Percentiles rank a stretch among this genome's conserved stretches.
Conservation (phyloP, 2,329 filamentous ascomycete genomes). For the Neofusicoccum ribis region DNA sequence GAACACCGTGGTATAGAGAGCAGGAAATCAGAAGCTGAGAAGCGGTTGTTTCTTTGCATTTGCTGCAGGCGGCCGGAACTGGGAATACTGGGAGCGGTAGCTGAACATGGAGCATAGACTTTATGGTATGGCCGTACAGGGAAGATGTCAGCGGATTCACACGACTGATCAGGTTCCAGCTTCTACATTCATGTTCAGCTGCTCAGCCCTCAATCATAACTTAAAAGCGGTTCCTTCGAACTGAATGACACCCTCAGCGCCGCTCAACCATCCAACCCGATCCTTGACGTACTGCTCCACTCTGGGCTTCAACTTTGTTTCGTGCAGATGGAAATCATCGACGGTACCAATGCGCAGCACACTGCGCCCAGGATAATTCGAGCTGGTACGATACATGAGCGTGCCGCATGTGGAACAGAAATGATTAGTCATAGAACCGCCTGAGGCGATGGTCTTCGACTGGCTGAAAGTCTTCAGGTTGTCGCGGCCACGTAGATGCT, state of each 20-base stretch:
- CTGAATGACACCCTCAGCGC: conserved; percentile 34
- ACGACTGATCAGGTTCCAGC: too few relatives aligned
- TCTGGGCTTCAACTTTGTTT: conserved; percentile 57
- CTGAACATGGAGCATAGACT: too few relatives aligned
- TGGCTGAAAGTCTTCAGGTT: conserved; percentile 52
- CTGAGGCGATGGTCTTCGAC: conserved; percentile 39
- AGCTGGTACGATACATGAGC: conserved; percentile 58
- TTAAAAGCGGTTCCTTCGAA: neutral
- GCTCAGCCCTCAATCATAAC: too few relatives aligned
- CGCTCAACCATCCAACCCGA: conserved; percentile 52
- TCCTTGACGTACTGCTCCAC: conserved; percentile 56
- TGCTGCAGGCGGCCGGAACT: too few relatives aligned
- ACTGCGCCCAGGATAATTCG: conserved; percentile 46
- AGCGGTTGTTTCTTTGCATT: too few relatives aligned
- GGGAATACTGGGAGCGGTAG: too few relatives aligned
- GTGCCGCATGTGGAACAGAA: conserved; percentile 63
- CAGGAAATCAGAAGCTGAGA: too few relatives aligned
- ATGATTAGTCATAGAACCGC: conserved; percentile 59
- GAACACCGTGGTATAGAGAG: too few relatives aligned
- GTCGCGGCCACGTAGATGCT: conserved; percentile 52
- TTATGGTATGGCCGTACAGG: too few relatives aligned
- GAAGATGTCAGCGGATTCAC: too few relatives aligned
- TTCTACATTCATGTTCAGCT: too few relatives aligned
- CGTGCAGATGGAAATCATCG: conserved; percentile 60
- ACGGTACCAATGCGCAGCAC: conserved; percentile 61